Conservation (phyloP, 495 filamentous ascomycete species). For the Aspergillus homomorphus region DNA sequence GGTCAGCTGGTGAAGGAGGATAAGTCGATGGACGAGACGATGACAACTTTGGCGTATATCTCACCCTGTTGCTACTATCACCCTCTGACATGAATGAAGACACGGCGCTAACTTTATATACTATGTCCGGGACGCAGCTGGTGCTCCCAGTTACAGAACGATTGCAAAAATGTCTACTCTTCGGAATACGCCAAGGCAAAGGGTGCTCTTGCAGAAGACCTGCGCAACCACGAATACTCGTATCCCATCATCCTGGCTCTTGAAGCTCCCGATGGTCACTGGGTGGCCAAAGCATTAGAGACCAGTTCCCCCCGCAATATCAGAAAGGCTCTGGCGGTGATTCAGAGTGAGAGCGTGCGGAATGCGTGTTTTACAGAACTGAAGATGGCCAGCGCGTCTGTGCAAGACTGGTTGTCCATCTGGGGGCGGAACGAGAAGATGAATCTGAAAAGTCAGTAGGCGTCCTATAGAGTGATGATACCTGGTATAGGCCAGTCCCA, state of each 20-base stretch:
- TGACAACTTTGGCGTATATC: conserved; percentile 22
- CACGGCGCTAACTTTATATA: not conserved
- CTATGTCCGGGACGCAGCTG: conserved; percentile 19
- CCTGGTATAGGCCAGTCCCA: not conserved
- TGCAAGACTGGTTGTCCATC: conserved; percentile 21
- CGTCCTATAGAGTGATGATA: conserved; percentile 31
- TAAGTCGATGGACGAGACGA: conserved; percentile 16
- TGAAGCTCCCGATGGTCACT: conserved; percentile 17
- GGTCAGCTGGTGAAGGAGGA: conserved; percentile 23
- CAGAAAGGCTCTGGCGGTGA: conserved; percentile 18
- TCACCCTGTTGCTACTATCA: not conserved
- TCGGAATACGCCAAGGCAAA: conserved; percentile 28
- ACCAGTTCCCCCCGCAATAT: conserved; percentile 20
- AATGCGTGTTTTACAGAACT: conserved; percentile 19
- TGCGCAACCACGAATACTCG: conserved; percentile 29
- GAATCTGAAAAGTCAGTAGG: conserved; percentile 17
- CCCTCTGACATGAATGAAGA: not conserved
- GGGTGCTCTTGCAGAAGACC: conserved; percentile 29
- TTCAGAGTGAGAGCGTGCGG: conserved; percentile 17
- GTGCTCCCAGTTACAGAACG: conserved; percentile 32
- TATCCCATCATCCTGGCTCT: conserved; percentile 31
- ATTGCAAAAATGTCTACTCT: conserved; percentile 35
- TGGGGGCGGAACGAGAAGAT: conserved; percentile 23
- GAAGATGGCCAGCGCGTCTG: conserved; percentile 11
- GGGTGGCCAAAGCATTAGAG: conserved; percentile 17